A percentile compares a stretch with the other conserved stretches of the same genome.
phyloP scores from a whole-genome alignment of 1,284 basidiomycete species.

The Spongispora temasekensis region DNA sequence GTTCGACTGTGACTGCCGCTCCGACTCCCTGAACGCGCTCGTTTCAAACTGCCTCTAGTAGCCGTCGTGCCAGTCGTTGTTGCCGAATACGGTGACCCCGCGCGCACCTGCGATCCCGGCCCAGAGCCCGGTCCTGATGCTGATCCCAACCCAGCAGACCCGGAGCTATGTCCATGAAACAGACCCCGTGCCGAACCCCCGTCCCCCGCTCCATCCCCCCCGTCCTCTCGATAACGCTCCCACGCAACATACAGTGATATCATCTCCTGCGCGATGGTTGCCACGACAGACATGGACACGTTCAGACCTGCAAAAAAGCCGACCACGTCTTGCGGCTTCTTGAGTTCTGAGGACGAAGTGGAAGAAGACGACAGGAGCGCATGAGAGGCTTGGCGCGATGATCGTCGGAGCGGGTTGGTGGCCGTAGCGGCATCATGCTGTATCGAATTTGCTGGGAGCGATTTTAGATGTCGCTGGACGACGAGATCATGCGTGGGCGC shows the following conservation, averaged over 20 bases:
- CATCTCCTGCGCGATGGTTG: conserved; percentile 91
- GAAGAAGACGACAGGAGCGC: conserved; percentile 5
- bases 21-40: conserved; percentile 21
- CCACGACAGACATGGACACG: conserved; percentile 78
- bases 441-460: conserved; percentile 34
- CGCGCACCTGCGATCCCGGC: conserved; percentile 2
- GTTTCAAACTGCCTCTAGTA: conserved; percentile 18
- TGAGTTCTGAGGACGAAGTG: conserved; percentile 34
- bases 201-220: conserved; percentile 26
- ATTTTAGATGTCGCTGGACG: too few species aligned
- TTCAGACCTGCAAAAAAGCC: conserved; percentile 86
- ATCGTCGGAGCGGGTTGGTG: conserved; percentile 45
- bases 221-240: conserved; percentile 76
- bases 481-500: conserved; percentile 50
- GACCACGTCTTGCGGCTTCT: conserved; percentile 64
- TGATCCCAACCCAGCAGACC: not conserved
- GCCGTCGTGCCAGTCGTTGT: conserved; percentile 4
- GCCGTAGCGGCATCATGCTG: conserved; percentile 8
- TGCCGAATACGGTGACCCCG: conserved; percentile 20
- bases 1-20: conserved; percentile 26
- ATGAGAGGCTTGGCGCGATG: conserved; percentile 47
- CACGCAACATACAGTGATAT: conserved; percentile 86
- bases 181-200: conserved; percentile 22
- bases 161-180: conserved; percentile 6
- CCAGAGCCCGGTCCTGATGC: not conserved